phyloP scores from a whole-genome alignment of 768 basidiomycete species.

The Macrolepiota albuminosa region DNA sequence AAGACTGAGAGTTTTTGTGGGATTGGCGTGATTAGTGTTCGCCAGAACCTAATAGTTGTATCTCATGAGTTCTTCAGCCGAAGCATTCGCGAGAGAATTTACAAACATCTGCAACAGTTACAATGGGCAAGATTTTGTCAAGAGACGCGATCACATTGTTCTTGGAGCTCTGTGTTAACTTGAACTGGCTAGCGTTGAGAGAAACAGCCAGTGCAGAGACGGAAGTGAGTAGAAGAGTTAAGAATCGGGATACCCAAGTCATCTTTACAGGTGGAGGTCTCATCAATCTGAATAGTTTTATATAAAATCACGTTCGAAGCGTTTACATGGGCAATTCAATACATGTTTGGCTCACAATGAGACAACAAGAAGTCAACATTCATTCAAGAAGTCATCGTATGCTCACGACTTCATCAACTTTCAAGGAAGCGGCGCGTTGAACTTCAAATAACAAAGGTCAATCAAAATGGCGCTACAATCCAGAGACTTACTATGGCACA shows the following conservation, averaged over 20 bases:
- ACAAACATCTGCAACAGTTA: constrained; percentile 9
- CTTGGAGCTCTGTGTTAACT: constrained; percentile 33
- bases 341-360: not conserved
- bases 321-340: too few species aligned
- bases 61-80: not conserved
- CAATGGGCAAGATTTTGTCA: constrained; percentile 9
- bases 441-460: not conserved
- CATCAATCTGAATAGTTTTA: not conserved
- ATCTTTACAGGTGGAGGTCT: not conserved
- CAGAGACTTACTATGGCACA: too few species aligned
- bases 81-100: not conserved
- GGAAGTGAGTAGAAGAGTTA: not conserved
- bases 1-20: constrained; percentile 5
- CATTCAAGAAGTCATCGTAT: not conserved
- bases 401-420: not conserved
- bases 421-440: not conserved
- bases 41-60: constrained; percentile 5
- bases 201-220: not conserved
- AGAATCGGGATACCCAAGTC: not conserved
- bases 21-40: constrained; percentile 9
- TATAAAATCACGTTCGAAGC: not conserved
- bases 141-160: constrained; percentile 7
- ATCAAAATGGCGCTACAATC: not conserved
- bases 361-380: not conserved
- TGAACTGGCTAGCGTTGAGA: not conserved